phyloP scores from a whole-genome alignment of 1,284 basidiomycete species.

The Serendipita sp. region DNA sequence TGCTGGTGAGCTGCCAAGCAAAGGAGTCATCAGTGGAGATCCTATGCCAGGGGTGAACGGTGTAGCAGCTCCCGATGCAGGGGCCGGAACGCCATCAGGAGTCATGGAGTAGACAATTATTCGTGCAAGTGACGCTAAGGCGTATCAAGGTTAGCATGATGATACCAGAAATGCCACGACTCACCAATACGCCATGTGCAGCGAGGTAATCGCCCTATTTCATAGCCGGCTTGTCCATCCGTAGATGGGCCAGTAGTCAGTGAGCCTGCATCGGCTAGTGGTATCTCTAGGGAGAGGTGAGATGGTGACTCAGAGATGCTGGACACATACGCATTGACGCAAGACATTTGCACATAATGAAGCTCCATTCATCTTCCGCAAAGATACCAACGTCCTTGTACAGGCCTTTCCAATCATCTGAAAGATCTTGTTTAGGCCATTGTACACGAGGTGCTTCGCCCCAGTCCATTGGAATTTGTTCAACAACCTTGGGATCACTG shows the following conservation, averaged over 20 bases:
- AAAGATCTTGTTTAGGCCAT: slow-evolving; percentile 35
- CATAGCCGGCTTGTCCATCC: slow-evolving; percentile 50
- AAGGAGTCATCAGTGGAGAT: slow-evolving; percentile 34
- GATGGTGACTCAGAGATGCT: slow-evolving; percentile 12
- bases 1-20: slow-evolving; percentile 22
- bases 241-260: slow-evolving; percentile 56
- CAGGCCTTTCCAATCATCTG: slow-evolving; percentile 47
- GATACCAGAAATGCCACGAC: slow-evolving; percentile 16
- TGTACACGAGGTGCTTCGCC: slow-evolving; percentile 48
- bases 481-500: slow-evolving; percentile 53
- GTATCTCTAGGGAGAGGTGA: slow-evolving; percentile 37
- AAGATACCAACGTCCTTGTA: slow-evolving; percentile 79
- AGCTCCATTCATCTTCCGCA: slow-evolving; percentile 72
- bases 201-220: slow-evolving; percentile 50
- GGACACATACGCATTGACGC: slow-evolving; percentile 62
- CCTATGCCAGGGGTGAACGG: slow-evolving; percentile 36
- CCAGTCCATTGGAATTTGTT: slow-evolving; percentile 58
- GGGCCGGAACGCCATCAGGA: slow-evolving; percentile 37
- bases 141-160: background rate
- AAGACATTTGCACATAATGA: slow-evolving; percentile 85
- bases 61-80: slow-evolving; percentile 33
- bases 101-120: slow-evolving; percentile 88
- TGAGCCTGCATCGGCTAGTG: slow-evolving; percentile 54
- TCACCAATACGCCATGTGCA: slow-evolving; percentile 53
- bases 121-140: slow-evolving; percentile 62